Percentiles rank a stretch among this genome's conserved stretches.
Evolutionary conservation across 148 eudicot species (phyloP).

Genomic region (Rhododendron ovatum): DNA sequence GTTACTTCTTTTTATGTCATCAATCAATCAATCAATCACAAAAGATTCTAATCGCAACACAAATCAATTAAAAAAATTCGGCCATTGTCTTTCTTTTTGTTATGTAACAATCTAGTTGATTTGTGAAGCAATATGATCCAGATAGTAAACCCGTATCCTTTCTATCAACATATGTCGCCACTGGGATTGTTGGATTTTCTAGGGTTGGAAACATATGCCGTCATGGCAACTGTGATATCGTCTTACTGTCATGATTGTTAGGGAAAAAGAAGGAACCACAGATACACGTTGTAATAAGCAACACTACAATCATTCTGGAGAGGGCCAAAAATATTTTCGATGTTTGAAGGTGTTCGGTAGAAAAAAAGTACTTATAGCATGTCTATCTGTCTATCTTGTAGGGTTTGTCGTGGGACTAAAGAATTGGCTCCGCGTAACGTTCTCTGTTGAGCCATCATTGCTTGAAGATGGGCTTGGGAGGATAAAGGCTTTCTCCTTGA

Average conservation of each 20-base stretch:
- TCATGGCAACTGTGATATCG: not conserved
- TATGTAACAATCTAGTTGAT: not conserved
- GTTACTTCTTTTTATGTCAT: not conserved
- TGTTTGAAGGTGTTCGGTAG: not conserved
- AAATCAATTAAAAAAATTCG: not conserved
- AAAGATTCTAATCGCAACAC: not conserved
- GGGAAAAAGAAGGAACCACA: not conserved
- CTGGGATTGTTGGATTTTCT: not conserved
- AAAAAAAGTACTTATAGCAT: not conserved
- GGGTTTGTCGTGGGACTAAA: slow-evolving; percentile 44
- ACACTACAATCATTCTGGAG: not conserved
- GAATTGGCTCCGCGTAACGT: slow-evolving; percentile 46
- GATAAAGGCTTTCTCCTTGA: slow-evolving; percentile 32
- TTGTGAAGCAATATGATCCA: not conserved
- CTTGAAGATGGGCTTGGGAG: slow-evolving; percentile 44
- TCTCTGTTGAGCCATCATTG: slow-evolving; percentile 29
- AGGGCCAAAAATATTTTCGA: not conserved
- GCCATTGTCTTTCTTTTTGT: not conserved
- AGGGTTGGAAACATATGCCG: not conserved
- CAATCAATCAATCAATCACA: not conserved
- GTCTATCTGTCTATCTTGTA: not conserved
- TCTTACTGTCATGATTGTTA: not conserved
- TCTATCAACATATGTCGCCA: not conserved
- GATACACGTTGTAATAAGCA: not conserved
- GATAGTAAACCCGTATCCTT: not conserved